These are phyloP conservation scores for Cryphonectria japonica DNA, from an alignment of 2,329 filamentous ascomycete species.

Conservation along the genomic window DNA sequence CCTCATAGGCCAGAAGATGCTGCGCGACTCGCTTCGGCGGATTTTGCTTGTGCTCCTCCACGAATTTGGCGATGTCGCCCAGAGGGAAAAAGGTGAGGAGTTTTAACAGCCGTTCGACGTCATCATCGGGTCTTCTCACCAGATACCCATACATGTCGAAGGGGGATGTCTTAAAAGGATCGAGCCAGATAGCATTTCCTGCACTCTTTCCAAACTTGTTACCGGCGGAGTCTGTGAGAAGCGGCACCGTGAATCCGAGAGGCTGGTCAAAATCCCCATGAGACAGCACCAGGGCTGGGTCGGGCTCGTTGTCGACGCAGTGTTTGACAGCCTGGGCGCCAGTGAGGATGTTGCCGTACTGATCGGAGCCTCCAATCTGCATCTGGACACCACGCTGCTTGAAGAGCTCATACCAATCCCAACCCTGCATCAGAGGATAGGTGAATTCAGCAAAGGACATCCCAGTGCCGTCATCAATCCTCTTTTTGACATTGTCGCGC, in stretches of 20 bases:
- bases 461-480: constrained; percentile 82
- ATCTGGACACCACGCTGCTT: constrained; percentile 69
- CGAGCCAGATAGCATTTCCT: constrained; percentile 93
- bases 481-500: constrained; percentile 79
- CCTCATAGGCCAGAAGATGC: constrained; percentile 80
- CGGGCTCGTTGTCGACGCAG: constrained; percentile 62
- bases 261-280: constrained; percentile 58
- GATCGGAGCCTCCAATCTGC: constrained; percentile 93
- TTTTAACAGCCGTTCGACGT: constrained; percentile 81
- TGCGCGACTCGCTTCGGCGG: constrained; percentile 78
- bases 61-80: constrained; percentile 65
- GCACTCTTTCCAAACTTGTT: constrained; percentile 94
- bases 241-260: constrained; percentile 86
- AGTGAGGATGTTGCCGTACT: constrained; percentile 93
- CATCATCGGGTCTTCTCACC: constrained; percentile 76
- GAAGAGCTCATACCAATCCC: constrained; percentile 95
- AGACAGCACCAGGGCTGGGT: constrained; percentile 46
- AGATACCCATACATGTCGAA: constrained; percentile 95
- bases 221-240: constrained; percentile 83
- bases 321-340: constrained; percentile 85
- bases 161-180: constrained; percentile 74
- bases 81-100: constrained; percentile 88
- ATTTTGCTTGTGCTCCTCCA: constrained; percentile 69
- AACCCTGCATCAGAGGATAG: constrained; percentile 91
- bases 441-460: constrained; percentile 94